phyloP scores from a whole-genome alignment of 2,329 filamentous ascomycete genomes.

The Ceratocystis cacaofunesta region DNA sequence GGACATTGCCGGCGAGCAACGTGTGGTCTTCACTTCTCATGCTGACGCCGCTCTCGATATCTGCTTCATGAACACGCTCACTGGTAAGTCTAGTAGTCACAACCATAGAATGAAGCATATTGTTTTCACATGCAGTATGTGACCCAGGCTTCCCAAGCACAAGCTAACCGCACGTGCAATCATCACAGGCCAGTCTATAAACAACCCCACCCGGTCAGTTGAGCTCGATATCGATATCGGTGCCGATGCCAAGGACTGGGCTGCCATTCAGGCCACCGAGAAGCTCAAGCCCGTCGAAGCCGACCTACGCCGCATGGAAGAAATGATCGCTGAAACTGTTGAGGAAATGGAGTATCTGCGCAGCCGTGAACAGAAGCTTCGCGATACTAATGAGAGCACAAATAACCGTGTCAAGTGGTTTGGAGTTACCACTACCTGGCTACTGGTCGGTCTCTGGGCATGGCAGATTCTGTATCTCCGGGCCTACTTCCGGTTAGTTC shows the following conservation, averaged over 20 bases:
- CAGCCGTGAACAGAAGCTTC: constrained; percentile 75
- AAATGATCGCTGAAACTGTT: constrained; percentile 78
- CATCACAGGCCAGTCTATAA: constrained; percentile 22
- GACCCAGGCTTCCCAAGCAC: not conserved
- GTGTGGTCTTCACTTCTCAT: constrained; percentile 87
- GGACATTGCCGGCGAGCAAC: constrained; percentile 80
- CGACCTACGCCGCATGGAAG: constrained; percentile 82
- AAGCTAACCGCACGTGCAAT: not conserved
- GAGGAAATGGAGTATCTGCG: constrained; percentile 93
- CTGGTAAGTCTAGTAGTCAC: constrained; percentile 35
- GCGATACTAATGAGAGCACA: constrained; percentile 98
- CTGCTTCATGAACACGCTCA: constrained; percentile 79
- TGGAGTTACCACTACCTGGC: constrained; percentile 80
- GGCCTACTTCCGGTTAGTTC: constrained; percentile 70
- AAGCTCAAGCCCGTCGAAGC: constrained; percentile 96
- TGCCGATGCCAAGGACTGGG: constrained; percentile 96
- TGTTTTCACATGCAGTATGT: not conserved
- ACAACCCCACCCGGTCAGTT: constrained; percentile 50
- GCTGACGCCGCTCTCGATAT: constrained; percentile 88
- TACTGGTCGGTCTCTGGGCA: constrained; percentile 73
- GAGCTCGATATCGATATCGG: constrained; percentile 94
- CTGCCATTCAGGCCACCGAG: constrained; percentile 85
- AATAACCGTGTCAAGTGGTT: constrained; percentile 99
- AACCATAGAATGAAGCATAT: too few relatives aligned
- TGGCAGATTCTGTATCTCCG: constrained; percentile 98